Base-by-base conservation (phyloP, 2,329 filamentous ascomycete genomes). In the Colletotrichum horii region DNA sequence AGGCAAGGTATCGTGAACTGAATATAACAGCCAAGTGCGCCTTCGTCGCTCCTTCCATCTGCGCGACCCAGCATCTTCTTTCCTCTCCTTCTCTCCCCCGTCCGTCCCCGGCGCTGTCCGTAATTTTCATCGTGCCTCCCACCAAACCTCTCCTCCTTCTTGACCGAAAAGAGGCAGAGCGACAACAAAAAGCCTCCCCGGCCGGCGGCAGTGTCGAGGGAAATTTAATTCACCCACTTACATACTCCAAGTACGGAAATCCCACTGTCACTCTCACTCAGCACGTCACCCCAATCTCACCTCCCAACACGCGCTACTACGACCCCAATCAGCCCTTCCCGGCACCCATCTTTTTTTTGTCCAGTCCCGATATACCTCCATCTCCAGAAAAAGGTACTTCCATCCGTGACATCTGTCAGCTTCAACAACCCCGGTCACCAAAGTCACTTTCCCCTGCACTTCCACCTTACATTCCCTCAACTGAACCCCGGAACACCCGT, bases 371-470 rank as follows among this genome's bases (percentile, higher is more conserved):
- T 75, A 58, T 75, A 75, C 73, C 62, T 75, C 26, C 64, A 30
- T 73, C 70, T 75, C 70, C 70, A 75, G 70, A 58, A 73, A 73
- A 75, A 65, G 70, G 73, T 73, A 75, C 73, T 36, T 75, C 12
- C 16, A 22, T 32, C 22, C n/a, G 38, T 43, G 69, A 75, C 73
- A 38, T 75, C 58, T 64, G 38, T 36, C 69, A 34, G 61, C 52
- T 66, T 55, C 55, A 36, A 43, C 8, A 55, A 38, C 24, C 61
- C 67, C 61, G 11, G 28, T 65, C 32, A 52, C 65, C 55, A 68
- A 52, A 73, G 58, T 69, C 48, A 65, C 67, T 74, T 43, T 52
- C 36, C 28, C 19, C 28, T 26, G 26, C 55, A 34, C 64, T 38
- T 14, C 38, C 34, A 30, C 58, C 38, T 74, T 38, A 24, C 65